Base-by-base conservation (phyloP, 1,284 basidiomycete genomes). In the Ganoderma lingzhi region DNA sequence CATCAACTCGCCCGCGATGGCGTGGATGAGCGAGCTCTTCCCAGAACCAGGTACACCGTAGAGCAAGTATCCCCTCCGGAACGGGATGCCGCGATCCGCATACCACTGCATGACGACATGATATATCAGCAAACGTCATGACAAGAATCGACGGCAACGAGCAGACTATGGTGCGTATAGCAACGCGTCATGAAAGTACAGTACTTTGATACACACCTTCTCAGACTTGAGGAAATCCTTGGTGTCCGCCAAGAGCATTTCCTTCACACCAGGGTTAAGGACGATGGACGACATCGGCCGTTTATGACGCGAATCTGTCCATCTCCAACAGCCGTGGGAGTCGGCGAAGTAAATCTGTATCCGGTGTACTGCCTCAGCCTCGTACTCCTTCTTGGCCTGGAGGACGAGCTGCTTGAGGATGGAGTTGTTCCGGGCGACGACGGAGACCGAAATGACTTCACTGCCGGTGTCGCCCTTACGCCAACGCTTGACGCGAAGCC, bases 311-410 rank as follows among this genome's bases (percentile, higher is more conserved):
- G 91, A 92, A 78, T 94, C 93, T 0, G 92, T 93, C 90, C 92
- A 94, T 62, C 92, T 84, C 93, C 93, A 94, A 63, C 88, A 89
- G 37, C 93, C 93, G 79, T 94, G 92, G n/a, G 91, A 91, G 79
- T 93, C 93, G 15, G 93, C 93, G 77, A 94, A 93, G 78, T 93
- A 94, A 45, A 94, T 93, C 78, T 94, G 92, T 73, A 94, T 93
- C 59, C 93, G 87, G 76, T 94, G 93, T 45, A 94, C 87, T 48
- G 92, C 89, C 77, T 94, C 92, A 0, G 92, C 92, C 80, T 94
- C 93, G 76, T 94, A 94, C 76, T 93, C 92, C 76, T 87, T 88
- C 84, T 94, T 94, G n/a, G 93, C 93, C 76, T 93, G 90, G n/a
- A 94, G 86, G 51, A 94, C 92, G 69, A 94, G 90, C 80, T 93